A percentile compares a stretch with the other conserved stretches of the same genome.
Evolutionary conservation across 768 basidiomycete genomes (phyloP).

Genomic region (Suillus plorans): DNA sequence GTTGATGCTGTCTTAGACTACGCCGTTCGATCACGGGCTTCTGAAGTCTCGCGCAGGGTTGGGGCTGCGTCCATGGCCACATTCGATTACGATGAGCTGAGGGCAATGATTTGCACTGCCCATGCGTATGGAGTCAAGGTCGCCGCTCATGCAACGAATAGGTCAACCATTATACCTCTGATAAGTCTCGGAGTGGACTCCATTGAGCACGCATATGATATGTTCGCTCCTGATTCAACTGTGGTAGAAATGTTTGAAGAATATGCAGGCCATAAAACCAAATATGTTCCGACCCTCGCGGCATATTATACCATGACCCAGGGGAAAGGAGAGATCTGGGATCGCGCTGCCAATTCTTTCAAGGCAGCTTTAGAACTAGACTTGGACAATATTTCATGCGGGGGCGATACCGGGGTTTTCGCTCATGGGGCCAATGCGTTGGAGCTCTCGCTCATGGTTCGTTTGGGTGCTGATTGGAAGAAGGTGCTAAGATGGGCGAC

Average conservation of each 20-base stretch:
- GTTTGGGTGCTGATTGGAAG: constrained; percentile 51
- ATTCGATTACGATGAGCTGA: constrained; percentile 46
- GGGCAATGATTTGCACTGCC: constrained; percentile 50
- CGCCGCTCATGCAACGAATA: constrained; percentile 50
- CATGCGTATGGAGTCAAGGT: constrained; percentile 55
- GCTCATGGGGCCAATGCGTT: constrained; percentile 58
- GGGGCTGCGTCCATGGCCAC: constrained; percentile 38
- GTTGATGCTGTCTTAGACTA: constrained; percentile 42
- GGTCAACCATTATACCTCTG: constrained; percentile 34
- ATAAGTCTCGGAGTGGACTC: constrained; percentile 40
- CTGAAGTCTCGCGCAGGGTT: constrained; percentile 37
- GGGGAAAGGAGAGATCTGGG: constrained; percentile 34
- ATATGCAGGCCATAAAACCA: constrained; percentile 31
- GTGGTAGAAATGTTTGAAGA: constrained; percentile 12
- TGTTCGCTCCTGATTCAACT: constrained; percentile 10
- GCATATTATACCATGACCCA: constrained; percentile 40
- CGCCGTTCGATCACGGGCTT: constrained; percentile 46
- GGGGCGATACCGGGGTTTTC: constrained; percentile 67
- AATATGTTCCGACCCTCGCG: constrained; percentile 61
- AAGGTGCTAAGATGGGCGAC: constrained; percentile 60
- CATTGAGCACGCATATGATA: constrained; percentile 54
- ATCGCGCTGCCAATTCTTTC: constrained; percentile 40
- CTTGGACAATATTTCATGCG: constrained; percentile 53
- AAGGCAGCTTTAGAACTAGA: constrained; percentile 40
- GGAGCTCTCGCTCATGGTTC: constrained; percentile 62